These are phyloP conservation scores for Eucommia ulmoides DNA, from an alignment of 257 asterid species.

Conservation along the genomic window DNA sequence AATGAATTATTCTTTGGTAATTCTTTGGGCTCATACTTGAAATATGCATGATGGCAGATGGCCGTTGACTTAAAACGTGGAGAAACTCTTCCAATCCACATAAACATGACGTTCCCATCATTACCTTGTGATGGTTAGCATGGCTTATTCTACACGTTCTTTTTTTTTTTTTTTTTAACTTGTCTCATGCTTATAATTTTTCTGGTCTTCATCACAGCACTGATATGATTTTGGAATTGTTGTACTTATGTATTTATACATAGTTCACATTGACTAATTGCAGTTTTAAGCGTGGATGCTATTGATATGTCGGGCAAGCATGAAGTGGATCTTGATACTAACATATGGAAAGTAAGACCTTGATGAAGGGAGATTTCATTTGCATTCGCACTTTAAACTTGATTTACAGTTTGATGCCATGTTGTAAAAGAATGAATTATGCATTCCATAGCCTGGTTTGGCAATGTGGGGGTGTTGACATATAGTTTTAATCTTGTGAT, in stretches of 20 bases:
- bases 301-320: slow-evolving; percentile 98
- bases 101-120: slow-evolving; percentile 92
- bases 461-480: too few relatives aligned
- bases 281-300: slow-evolving; percentile 94
- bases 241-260: too few relatives aligned
- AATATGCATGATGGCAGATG: slow-evolving; percentile 49
- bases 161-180: neutral
- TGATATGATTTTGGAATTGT: slow-evolving; percentile 1
- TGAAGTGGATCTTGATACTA: slow-evolving; percentile 99
- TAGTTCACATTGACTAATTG: slow-evolving; percentile 10
- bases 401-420: too few relatives aligned
- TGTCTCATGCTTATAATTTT: slow-evolving; percentile 1
- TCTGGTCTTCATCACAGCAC: neutral
- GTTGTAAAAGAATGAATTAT: too few relatives aligned
- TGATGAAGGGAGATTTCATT: too few relatives aligned
- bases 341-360: slow-evolving; percentile 81
- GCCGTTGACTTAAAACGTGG: slow-evolving; percentile 90
- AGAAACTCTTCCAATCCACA: slow-evolving; percentile 93
- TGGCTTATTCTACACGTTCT: slow-evolving; percentile 10
- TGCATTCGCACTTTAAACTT: too few relatives aligned
- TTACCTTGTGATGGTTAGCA: slow-evolving; percentile 95
- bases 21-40: too few relatives aligned
- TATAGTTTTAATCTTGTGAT: too few relatives aligned
- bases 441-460: too few relatives aligned
- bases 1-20: slow-evolving; percentile 1